Base-by-base conservation (phyloP, 2,329 filamentous ascomycete species). In the Aspergillus luchuensis region DNA sequence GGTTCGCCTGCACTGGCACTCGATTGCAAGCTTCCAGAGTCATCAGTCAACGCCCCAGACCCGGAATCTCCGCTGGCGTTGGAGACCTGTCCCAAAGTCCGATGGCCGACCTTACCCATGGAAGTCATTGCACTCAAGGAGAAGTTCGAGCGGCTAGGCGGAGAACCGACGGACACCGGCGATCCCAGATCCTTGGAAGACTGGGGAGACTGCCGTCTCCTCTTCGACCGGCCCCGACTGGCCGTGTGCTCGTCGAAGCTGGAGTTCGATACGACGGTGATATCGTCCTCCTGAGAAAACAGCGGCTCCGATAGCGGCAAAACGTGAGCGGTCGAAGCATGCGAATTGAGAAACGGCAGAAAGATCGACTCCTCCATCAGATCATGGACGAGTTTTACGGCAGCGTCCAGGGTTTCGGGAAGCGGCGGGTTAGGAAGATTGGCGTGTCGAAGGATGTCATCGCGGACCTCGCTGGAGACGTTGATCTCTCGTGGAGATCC, bases 351-450 rank as follows among this genome's bases (percentile, higher is more conserved):
- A 73, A 98, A 99, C 0, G 94, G 93, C 0, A 97, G 88, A 55
- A 98, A 82, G 0, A 98, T 91, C 3, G 93, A 97, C 74, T 98
- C 95, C 70, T 97, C 96, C 93, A 99, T 98, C 58, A 99, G 82
- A 68, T 98, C 95, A 75, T 94, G 93, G 43, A 97, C 91, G 63
- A 97, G 96, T 63, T 86, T 85, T 23, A 96, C 90, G 19, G 95
- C 92, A 54, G 91, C 85, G 62, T 96, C 90, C 15, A 99, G 82
- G 57, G 88, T 86, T 43, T 89, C 86, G 1, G 95, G 93, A 5
- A 89, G 89, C 6, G 94, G 92, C 0, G 87, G 82, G 5, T 82
- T 79, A 1, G 80, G 76, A 13, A 84, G 77, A 62, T 81, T 82
- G 7, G 87, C 84, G 43, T 90, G 82, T 45, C 82, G 82, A 36